phyloP scores from a whole-genome alignment of 768 basidiomycete genomes.

The Termitomyces heimii region DNA sequence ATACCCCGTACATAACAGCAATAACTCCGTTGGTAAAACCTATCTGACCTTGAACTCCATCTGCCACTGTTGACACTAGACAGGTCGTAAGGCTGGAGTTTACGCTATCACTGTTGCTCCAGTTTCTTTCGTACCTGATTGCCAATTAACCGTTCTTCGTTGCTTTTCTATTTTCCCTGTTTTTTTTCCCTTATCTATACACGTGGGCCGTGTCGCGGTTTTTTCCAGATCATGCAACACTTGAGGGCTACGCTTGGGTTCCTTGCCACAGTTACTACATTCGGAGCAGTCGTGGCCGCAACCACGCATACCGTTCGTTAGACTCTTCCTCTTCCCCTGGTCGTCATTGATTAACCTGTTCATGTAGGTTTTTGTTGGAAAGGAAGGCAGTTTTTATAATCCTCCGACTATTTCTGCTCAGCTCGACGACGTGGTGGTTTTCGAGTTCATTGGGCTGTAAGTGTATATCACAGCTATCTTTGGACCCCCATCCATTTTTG shows the following conservation, averaged over 20 bases:
- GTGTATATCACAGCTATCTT: neutral
- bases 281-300: slow-evolving; percentile 4
- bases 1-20: neutral
- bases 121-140: neutral
- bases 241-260: neutral
- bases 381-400: slow-evolving; percentile 32
- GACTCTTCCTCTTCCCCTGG: neutral
- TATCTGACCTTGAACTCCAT: neutral
- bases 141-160: neutral
- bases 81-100: neutral
- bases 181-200: neutral
- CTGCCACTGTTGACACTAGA: neutral
- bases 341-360: neutral
- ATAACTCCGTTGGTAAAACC: neutral
- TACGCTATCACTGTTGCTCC: neutral
- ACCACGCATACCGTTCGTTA: slow-evolving; percentile 9
- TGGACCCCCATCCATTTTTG: neutral
- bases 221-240: neutral
- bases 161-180: neutral
- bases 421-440: slow-evolving; percentile 29
- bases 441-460: slow-evolving; percentile 33
- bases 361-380: slow-evolving; percentile 32
- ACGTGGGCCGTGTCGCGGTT: neutral
- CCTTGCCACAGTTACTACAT: neutral
- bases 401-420: slow-evolving; percentile 25